These are phyloP conservation scores for Neofusicoccum ribis DNA, from an alignment of 2,329 filamentous ascomycete species.

Conservation along the genomic window DNA sequence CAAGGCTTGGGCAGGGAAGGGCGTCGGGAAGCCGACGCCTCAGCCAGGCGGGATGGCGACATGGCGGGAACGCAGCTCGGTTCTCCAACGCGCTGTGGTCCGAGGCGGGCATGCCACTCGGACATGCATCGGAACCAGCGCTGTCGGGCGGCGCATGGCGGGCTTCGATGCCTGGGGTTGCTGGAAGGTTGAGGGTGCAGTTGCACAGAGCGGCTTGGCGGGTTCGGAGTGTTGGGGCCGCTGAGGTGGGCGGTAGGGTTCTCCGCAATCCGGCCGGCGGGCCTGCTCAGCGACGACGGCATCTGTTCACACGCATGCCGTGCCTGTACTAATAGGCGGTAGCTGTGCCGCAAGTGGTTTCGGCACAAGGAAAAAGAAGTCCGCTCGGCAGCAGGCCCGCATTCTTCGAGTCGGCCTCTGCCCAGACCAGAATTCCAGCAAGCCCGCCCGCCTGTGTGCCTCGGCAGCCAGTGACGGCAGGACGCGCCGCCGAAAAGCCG, in stretches of 20 bases:
- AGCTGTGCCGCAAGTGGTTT: background rate
- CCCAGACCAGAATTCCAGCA: too few relatives aligned
- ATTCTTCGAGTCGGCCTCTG: too few relatives aligned
- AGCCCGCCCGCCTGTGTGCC: too few relatives aligned
- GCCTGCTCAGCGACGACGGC: background rate
- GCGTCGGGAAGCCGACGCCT: background rate
- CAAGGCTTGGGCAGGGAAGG: background rate
- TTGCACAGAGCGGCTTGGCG: background rate
- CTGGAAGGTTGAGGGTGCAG: background rate
- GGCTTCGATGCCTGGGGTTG: too few relatives aligned
- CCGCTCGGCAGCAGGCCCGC: too few relatives aligned
- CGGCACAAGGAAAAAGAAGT: background rate
- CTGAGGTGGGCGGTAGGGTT: background rate
- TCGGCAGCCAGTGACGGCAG: too few relatives aligned
- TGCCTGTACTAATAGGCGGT: too few relatives aligned
- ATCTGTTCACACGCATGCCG: background rate
- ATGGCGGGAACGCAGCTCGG: background rate
- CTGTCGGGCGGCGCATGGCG: too few relatives aligned
- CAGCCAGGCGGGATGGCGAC: background rate
- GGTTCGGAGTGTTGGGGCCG: conserved; percentile 8
- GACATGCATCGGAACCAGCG: too few relatives aligned
- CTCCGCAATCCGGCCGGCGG: conserved; percentile 1
- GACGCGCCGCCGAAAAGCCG: too few relatives aligned
- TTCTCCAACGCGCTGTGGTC: background rate
- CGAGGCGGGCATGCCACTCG: background rate